Evolutionary conservation across 2,329 filamentous ascomycete species (phyloP).

Genomic region (Phialophora tarda): DNA sequence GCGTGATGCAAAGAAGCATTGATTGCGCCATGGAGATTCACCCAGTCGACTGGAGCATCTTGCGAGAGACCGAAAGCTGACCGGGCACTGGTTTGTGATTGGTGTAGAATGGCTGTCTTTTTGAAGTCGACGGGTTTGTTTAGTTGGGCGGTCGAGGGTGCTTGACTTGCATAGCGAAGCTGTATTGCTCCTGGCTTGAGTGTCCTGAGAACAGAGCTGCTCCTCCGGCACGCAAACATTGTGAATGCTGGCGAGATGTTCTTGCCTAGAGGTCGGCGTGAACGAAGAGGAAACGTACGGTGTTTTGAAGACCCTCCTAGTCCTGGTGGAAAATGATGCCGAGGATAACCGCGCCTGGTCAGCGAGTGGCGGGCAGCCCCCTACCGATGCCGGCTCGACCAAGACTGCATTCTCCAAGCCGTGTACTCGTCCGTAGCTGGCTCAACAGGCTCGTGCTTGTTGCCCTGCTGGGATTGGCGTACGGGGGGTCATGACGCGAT

Average conservation of each 20-base stretch:
- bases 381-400: neutral
- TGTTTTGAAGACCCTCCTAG: neutral
- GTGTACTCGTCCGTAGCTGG: neutral
- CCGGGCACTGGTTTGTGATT: conserved; percentile 75
- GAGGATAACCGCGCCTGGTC: conserved; percentile 25
- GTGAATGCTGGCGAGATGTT: neutral
- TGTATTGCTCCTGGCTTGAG: conserved; percentile 15
- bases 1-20: conserved; percentile 87
- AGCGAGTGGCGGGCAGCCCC: neutral
- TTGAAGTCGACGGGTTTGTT: conserved; percentile 90
- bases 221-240: conserved; percentile 30
- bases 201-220: conserved; percentile 8
- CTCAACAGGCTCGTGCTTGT: neutral
- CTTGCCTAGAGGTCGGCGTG: neutral
- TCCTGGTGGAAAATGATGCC: conserved; percentile 7
- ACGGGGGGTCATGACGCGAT: neutral
- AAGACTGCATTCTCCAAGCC: neutral
- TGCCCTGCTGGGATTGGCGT: neutral
- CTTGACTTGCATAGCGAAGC: conserved; percentile 37
- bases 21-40: conserved; percentile 93
- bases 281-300: neutral
- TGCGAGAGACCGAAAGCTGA: conserved; percentile 74
- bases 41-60: conserved; percentile 75
- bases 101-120: conserved; percentile 78
- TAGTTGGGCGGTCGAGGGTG: conserved; percentile 63